These are phyloP conservation scores for Clonostachys sp. DNA, from an alignment of 2,329 filamentous ascomycete genomes.

Conservation along the genomic window DNA sequence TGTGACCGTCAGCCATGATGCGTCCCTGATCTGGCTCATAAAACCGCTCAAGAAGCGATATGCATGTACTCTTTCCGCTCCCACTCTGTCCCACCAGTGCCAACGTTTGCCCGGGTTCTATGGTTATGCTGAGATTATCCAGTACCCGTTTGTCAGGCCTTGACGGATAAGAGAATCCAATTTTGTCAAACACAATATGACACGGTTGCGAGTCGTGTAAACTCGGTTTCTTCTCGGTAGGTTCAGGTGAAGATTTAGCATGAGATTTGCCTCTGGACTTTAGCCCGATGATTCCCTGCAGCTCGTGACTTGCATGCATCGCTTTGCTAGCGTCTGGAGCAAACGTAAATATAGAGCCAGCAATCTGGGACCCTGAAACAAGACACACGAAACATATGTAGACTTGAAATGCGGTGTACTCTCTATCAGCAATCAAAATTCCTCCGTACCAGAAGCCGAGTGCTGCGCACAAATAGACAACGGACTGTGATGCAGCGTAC, in stretches of 20 bases:
- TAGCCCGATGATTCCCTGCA: conserved; percentile 1
- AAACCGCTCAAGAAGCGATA: conserved; percentile 87
- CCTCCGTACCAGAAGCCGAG: conserved; percentile 93
- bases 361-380: conserved; percentile 34
- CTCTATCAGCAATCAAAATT: conserved; percentile 59
- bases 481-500: conserved; percentile 51
- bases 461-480: conserved; percentile 79
- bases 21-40: conserved; percentile 83
- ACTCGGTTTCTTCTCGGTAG: conserved; percentile 23
- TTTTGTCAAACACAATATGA: conserved; percentile 79
- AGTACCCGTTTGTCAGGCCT: conserved; percentile 18
- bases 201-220: conserved; percentile 15
- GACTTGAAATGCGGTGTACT: conserved; percentile 47
- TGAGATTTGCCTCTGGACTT: conserved; percentile 8
- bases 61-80: conserved; percentile 92
- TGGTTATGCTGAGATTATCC: conserved; percentile 21
- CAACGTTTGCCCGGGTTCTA: conserved; percentile 65
- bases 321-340: conserved; percentile 3
- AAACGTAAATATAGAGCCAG: conserved; percentile 3
- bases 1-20: conserved; percentile 76
- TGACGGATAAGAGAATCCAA: conserved; percentile 85
- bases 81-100: conserved; percentile 92
- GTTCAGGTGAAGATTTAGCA: conserved; percentile 13
- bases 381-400: conserved; percentile 46
- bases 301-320: not conserved